A percentile compares a stretch with the other conserved stretches of the same genome.
Evolutionary conservation across 164 flowering plant genomes (phyloP).

Genomic region (Taxillus chinensis): DNA sequence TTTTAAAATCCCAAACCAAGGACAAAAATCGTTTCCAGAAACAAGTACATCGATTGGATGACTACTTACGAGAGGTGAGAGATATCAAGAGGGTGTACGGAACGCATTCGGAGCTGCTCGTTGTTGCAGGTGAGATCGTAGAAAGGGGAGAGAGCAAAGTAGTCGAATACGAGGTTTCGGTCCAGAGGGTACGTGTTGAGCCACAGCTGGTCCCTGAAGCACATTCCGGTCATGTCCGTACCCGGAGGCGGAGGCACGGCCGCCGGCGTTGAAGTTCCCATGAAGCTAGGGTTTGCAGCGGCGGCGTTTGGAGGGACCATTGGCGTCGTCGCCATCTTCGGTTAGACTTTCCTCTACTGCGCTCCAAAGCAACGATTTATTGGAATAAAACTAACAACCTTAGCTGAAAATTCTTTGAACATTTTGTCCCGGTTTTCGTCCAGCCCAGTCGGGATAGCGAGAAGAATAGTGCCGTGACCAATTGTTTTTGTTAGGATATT

Average conservation of each 20-base stretch:
- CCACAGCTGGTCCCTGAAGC: conserved; percentile 96
- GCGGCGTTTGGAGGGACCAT: conserved; percentile 21
- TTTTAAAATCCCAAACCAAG: too few relatives aligned
- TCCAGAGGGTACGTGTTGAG: conserved; percentile 85
- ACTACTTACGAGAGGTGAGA: conserved; percentile 75
- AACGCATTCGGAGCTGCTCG: conserved; percentile 67
- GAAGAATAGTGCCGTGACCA: too few relatives aligned
- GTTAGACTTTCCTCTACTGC: too few relatives aligned
- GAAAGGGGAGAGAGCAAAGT: conserved; percentile 92
- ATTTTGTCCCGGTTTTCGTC: too few relatives aligned
- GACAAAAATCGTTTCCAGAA: too few relatives aligned
- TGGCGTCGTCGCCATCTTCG: conserved; percentile 33
- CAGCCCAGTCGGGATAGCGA: too few relatives aligned
- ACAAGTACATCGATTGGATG: too few relatives aligned
- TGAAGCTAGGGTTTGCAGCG: conserved; percentile 22
- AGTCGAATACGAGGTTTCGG: conserved; percentile 85
- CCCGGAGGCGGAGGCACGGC: conserved; percentile 55
- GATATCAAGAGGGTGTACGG: conserved; percentile 85
- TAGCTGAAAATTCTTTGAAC: too few relatives aligned
- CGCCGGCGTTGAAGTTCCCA: conserved; percentile 20
- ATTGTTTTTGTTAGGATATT: too few relatives aligned
- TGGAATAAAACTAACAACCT: too few relatives aligned
- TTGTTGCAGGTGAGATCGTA: conserved; percentile 86
- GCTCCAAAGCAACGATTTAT: too few relatives aligned
- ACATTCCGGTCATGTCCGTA: conserved; percentile 97